Evolutionary conservation across 345 rosid species (phyloP).

Genomic region (Gossypium longicalyx): DNA sequence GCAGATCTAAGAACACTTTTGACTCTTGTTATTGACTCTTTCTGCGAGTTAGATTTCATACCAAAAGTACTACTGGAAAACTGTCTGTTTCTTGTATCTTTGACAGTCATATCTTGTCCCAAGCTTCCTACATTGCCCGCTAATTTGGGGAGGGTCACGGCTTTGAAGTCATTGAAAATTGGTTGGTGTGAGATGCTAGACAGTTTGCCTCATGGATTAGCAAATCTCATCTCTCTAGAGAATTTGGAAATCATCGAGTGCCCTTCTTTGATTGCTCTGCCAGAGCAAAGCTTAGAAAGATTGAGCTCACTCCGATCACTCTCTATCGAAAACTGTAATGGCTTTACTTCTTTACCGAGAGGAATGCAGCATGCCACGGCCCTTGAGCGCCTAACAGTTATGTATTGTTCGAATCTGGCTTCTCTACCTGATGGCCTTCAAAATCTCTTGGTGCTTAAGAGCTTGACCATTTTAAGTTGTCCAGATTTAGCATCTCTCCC

Average conservation of each 20-base stretch:
- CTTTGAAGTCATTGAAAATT: conserved; percentile 12
- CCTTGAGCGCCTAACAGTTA: conserved; percentile 22
- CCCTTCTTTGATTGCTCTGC: neutral
- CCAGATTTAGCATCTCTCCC: conserved; percentile 15
- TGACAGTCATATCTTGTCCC: conserved; percentile 20
- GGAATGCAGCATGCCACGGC: conserved; percentile 12
- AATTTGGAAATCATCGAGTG: conserved; percentile 10
- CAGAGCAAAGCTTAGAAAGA: conserved; percentile 1
- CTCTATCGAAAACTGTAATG: conserved; percentile 19
- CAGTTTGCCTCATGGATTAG: neutral
- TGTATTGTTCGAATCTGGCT: conserved; percentile 22
- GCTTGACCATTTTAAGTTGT: conserved; percentile 23
- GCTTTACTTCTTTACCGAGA: conserved; percentile 12
- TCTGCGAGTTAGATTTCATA: neutral
- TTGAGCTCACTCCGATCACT: neutral
- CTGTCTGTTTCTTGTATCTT: neutral
- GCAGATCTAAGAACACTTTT: conserved; percentile 13
- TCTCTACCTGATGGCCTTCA: conserved; percentile 14
- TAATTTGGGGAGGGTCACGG: neutral
- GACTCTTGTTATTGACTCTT: conserved; percentile 17
- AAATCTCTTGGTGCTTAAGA: conserved; percentile 7
- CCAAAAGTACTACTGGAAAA: neutral
- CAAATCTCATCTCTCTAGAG: conserved; percentile 6
- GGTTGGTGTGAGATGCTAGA: neutral
- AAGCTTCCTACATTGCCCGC: conserved; percentile 3